Evolutionary conservation across 1,139 yeast genomes (phyloP), one percentile per base, ranked within the genome.

Genomic region (Lodderomyces orthopsilosis): DNA sequence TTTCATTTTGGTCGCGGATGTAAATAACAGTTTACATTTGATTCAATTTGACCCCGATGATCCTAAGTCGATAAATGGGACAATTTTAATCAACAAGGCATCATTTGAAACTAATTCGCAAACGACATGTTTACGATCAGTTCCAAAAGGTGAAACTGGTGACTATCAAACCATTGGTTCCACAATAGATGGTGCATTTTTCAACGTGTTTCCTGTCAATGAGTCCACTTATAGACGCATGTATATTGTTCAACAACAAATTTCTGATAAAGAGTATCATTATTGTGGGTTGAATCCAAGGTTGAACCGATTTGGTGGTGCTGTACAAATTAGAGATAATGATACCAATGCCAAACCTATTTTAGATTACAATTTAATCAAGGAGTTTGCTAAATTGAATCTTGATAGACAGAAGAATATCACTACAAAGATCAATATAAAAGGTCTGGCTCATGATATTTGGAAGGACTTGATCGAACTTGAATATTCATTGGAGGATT

Each of bases 1-100:
- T 4, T 81, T 63, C 53, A 72, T 89, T 39, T 68, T 83, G 2
- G 75, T 84, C 14, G 87, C 91, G 1, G 98, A 91, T 59, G 75
- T 79, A 44, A 75, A 81, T 42, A 77, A 81, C 33, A 73, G 77
- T n/a, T 59, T 93, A 32, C 96, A 89, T 58, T 60, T 93, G 13
- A 65, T 90, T 32, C 89, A 88, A 56, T 93, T 87, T 59, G 95
- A 93, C 51, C 98, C 98, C 0, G 97, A 90, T 54, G 96, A 89
- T 58, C 87, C 95, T 0, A 70, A 77, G 14, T 87, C 97, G 1
- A 66, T 82, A 26, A 83, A 89, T 43, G 98, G 98, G 1, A 90
- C 85, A 54, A 70, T 82, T 47, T 70, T 93, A 41, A 65, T 91
- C 19, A 79, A 83, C 47, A 81, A 81, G 52, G 76, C 93, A 0